A percentile compares a stretch with the other conserved stretches of the same genome.
phyloP scores from a whole-genome alignment of 495 filamentous ascomycete species.

The Aspergillus hancockii region DNA sequence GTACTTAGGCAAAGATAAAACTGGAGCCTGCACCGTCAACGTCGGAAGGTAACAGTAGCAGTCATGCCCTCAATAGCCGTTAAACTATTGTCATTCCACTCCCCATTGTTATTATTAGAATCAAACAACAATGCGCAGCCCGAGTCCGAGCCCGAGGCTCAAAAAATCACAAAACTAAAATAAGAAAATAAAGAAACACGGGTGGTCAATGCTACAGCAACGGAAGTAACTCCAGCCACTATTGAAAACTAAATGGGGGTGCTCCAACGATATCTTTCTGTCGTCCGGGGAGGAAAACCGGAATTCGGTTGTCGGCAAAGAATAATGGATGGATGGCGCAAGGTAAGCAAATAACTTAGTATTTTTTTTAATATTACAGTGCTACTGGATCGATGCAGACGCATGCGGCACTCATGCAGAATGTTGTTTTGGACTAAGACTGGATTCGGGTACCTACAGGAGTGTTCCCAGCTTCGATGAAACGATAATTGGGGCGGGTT shows the following conservation, averaged over 20 bases:
- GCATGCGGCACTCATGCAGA: not conserved
- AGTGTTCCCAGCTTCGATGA: not conserved
- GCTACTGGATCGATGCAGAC: too few relatives aligned
- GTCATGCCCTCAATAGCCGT: not conserved
- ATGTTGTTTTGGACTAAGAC: not conserved
- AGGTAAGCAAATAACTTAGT: not conserved
- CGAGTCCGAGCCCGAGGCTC: not conserved
- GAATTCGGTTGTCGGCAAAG: not conserved
- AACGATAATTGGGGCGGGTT: not conserved
- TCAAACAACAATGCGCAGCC: not conserved
- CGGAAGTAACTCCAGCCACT: slow-evolving; percentile 8
- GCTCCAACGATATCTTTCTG: not conserved
- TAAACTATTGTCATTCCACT: not conserved
- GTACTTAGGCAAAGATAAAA: too few relatives aligned
- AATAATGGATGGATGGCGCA: too few relatives aligned
- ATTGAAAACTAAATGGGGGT: slow-evolving; percentile 10
- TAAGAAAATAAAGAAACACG: not conserved
- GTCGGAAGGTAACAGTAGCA: not conserved
- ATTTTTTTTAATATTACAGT: too few relatives aligned
- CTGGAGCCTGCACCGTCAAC: not conserved
- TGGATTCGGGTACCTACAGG: not conserved
- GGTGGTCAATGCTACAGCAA: not conserved
- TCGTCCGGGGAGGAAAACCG: not conserved
- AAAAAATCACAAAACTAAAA: not conserved
- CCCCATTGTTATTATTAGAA: not conserved